These are phyloP conservation scores for Curvularia sp. DNA, from an alignment of 2,329 filamentous ascomycete genomes.

Conservation along the genomic window DNA sequence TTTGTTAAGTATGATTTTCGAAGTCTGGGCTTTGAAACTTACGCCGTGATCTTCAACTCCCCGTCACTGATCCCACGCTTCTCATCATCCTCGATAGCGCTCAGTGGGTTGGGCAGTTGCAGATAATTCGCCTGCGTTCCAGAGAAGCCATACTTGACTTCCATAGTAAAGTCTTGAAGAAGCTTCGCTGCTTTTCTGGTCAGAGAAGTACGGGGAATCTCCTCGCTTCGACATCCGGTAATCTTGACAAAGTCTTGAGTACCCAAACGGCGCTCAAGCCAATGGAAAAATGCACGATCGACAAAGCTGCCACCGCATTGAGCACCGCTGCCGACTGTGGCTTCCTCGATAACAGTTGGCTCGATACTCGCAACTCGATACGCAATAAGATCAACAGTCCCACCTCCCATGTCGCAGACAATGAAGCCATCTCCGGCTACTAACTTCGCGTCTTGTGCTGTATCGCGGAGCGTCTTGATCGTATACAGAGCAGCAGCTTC, in stretches of 20 bases:
- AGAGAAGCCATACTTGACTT: conserved; percentile 32
- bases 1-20: not conserved
- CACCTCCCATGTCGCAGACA: conserved; percentile 43
- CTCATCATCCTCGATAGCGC: conserved; percentile 26
- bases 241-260: conserved; percentile 28
- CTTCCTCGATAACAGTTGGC: conserved; percentile 31
- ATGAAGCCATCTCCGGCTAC: conserved; percentile 32
- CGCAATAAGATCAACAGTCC: conserved; percentile 31
- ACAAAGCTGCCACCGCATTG: conserved; percentile 43
- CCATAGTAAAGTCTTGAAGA: conserved; percentile 32
- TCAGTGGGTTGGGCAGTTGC: conserved; percentile 27
- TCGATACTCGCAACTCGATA: conserved; percentile 25
- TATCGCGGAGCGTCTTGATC: conserved; percentile 11
- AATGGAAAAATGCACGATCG: conserved; percentile 31
- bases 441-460: conserved; percentile 23
- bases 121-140: conserved; percentile 28
- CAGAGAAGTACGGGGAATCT: conserved; percentile 24
- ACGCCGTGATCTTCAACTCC: conserved; percentile 32
- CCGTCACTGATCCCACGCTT: conserved; percentile 31
- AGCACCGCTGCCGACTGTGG: conserved; percentile 31
- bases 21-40: conserved; percentile 1
- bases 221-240: conserved; percentile 19
- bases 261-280: conserved; percentile 35
- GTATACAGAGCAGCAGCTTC: not conserved
- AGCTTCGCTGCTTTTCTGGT: conserved; percentile 20